Base-by-base conservation (phyloP, 768 basidiomycete genomes). In the Suillus cothurnatus region DNA sequence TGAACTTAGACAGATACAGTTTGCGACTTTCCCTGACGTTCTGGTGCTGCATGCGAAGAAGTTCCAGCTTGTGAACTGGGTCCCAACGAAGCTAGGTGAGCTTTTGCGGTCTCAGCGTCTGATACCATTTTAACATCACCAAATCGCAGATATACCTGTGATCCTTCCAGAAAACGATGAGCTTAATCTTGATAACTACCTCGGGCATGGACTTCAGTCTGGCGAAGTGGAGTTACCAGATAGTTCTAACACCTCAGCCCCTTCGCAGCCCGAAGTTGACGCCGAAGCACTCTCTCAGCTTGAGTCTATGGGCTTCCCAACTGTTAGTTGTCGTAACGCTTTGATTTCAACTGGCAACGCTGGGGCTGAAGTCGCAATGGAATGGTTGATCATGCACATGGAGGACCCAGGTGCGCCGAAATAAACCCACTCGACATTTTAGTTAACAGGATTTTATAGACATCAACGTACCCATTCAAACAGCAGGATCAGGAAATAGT, bases 1-100 rank as follows among this genome's bases (percentile, higher is more conserved):
- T 59, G 26, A 39, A 19, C 39, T 66, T 69, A 95, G 94, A 74
- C 88, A 88, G 66, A 84, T 85, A 19, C 86, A 84, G 36, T 92
- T 99, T 70, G 85, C 92, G 0, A 91, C 92, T 1, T 94, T 97
- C 82, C 97, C 97, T 0, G 85, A 95, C 14, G 87, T 94, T 1
- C 83, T 99, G 0, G 88, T 97, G 9, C 76, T 99, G 1, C 96
- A 97, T 68, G 90, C 94, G 50, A 93, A 92, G 73, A 97, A 97
- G 71, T 98, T 97, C 81, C 93, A 95, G 76, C 85, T 97, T 5
- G 90, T 95, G 49, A 94, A 95, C 69, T 99, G 97, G 97, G 94
- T 99, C 1, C 97, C 97, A 0, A 85, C 90, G 4, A 99, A 99
- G 78, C 83, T 99, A 34, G 94, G 95, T 94, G 67, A 21, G 87